Base-by-base conservation (phyloP, 768 basidiomycete genomes). In the Mycena galericulata region DNA sequence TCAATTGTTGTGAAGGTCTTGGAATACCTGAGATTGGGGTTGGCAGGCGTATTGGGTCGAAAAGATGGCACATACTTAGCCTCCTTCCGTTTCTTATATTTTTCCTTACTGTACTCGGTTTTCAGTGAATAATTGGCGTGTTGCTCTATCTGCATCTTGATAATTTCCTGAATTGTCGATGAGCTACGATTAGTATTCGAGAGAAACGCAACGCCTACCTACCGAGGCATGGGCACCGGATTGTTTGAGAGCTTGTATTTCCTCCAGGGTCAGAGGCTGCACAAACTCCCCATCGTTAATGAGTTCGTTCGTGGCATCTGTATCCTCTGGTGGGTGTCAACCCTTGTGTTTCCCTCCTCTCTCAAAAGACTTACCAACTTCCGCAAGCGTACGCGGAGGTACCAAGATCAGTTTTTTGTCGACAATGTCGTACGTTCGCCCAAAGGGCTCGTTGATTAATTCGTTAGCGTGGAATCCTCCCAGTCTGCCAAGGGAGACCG, bases 71-170 rank as follows among this genome's bases (percentile, higher is more conserved):
- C 90, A 72, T 75, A 97, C 97, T 99, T 99, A 63, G 94, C 96
- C 81, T 97, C 95, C 79, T 99, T 99, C 41, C 95, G 87, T 78
- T 97, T 97, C 78, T 89, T 92, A 80, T 98, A 99, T 78, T 99
- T 99, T 75, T 99, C 97, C 80, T 99, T 99, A 80, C 94, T 96
- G 79, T 97, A 99, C 79, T 97, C 98, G 1, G 97, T 99, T 80
- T 99, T 99, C 54, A 99, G 83, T 14, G 90, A 90, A 78, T 93
- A 99, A 73, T 94, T 93, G 32, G 93, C 91, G 74, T 99, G 97
- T 74, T 91, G 89, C 73, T 95, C 95, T 51, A 98, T 97, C 79
- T 99, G 97, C 78, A 86, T 91, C 75, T 93, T 91, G 76, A 99
- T 97, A 58, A 99, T 98, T 74, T 98, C 97, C 92, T 98, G 81